Conservation (phyloP, 1,139 yeast genomes). For the Candida glucosophila region DNA sequence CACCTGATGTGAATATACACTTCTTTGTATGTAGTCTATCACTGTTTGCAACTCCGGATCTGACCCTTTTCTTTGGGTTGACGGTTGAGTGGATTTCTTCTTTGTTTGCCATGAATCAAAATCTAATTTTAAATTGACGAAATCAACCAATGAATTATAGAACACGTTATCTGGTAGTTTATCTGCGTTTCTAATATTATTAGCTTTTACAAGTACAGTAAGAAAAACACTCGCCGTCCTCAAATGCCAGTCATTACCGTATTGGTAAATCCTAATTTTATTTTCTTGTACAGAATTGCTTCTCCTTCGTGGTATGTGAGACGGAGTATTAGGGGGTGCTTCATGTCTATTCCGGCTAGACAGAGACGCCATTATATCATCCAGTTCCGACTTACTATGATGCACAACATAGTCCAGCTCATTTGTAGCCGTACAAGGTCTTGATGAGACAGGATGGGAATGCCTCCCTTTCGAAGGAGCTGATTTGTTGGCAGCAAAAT, state of each 20-base stretch:
- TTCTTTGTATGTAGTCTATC: constrained; percentile 40
- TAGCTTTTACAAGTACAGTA: constrained; percentile 48
- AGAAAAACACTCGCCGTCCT: constrained; percentile 55
- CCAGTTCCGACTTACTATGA: constrained; percentile 3
- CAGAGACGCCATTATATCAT: constrained; percentile 5
- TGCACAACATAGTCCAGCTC: constrained; percentile 13
- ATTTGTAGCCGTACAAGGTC: constrained; percentile 3
- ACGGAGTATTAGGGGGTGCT: constrained; percentile 5
- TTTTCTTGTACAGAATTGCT: constrained; percentile 17
- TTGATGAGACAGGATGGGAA: constrained; percentile 3
- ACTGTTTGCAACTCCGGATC: constrained; percentile 30
- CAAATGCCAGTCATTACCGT: constrained; percentile 78
- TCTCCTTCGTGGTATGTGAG: constrained; percentile 6
- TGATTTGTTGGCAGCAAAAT: constrained; percentile 23
- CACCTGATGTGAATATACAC: constrained; percentile 13
- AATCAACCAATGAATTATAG: constrained; percentile 79
- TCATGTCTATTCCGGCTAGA: no score
- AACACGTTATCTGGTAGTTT: constrained; percentile 46
- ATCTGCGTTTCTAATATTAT: constrained; percentile 21
- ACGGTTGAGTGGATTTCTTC: constrained; percentile 5
- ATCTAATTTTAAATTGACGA: constrained; percentile 65
- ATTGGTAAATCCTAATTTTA: constrained; percentile 51
- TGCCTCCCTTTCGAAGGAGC: constrained; percentile 11
- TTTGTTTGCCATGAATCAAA: constrained; percentile 72
- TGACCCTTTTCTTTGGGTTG: constrained; percentile 6